These are phyloP conservation scores for Neofusicoccum parvum DNA, from an alignment of 2,329 filamentous ascomycete species.

Conservation along the genomic window DNA sequence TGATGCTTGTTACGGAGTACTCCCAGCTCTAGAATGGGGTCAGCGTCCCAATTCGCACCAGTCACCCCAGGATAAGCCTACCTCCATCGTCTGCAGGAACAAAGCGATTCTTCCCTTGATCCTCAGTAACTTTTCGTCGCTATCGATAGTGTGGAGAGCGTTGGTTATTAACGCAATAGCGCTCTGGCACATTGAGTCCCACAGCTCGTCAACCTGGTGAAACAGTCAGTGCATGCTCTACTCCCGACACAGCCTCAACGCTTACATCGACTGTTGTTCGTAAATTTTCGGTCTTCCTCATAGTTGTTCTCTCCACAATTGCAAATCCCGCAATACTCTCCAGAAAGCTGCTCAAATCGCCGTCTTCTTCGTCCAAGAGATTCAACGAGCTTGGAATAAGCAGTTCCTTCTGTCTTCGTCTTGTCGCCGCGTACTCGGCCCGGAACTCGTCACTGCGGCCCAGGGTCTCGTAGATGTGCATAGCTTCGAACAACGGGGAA, in stretches of 20 bases:
- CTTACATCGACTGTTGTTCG: constrained; percentile 79
- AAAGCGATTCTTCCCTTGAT: constrained; percentile 91
- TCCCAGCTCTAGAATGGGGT: constrained; percentile 69
- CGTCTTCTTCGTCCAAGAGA: constrained; percentile 78
- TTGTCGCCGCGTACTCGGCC: constrained; percentile 86
- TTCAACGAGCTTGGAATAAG: constrained; percentile 76
- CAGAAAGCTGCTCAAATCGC: constrained; percentile 82
- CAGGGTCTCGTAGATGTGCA: constrained; percentile 94
- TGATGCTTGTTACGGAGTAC: constrained; percentile 79
- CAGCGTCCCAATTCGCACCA: constrained; percentile 21
- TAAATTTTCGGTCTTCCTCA: constrained; percentile 81
- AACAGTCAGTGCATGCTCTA: background rate
- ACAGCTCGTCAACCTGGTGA: constrained; percentile 84
- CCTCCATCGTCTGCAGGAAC: constrained; percentile 98
- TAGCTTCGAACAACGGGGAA: constrained; percentile 86
- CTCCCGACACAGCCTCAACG: background rate
- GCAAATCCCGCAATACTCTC: constrained; percentile 96
- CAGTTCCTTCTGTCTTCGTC: constrained; percentile 88
- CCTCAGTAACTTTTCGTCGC: constrained; percentile 87
- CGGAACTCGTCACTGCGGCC: constrained; percentile 91
- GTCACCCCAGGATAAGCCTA: constrained; percentile 42
- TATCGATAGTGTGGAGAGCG: constrained; percentile 76
- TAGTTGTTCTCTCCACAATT: constrained; percentile 92
- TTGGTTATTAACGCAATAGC: constrained; percentile 81
- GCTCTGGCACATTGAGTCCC: constrained; percentile 96